These are phyloP conservation scores for Podosphaera xanthii DNA, from an alignment of 2,329 filamentous ascomycete genomes.

Conservation along the genomic window DNA sequence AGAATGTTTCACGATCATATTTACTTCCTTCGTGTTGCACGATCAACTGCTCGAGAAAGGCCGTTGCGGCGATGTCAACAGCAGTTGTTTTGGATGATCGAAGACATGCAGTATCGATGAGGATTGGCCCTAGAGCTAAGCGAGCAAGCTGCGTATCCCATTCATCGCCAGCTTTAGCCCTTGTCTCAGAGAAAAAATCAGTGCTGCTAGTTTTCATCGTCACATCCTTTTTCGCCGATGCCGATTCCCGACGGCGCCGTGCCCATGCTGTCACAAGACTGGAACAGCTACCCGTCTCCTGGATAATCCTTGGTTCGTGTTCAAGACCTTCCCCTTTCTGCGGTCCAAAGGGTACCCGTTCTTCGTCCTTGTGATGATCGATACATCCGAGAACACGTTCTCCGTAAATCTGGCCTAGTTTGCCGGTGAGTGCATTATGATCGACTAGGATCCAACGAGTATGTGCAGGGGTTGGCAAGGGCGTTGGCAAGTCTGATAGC, in stretches of 20 bases:
- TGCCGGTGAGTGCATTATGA: slow-evolving; percentile 50
- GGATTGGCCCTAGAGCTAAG: slow-evolving; percentile 44
- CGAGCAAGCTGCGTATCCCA: slow-evolving; percentile 37
- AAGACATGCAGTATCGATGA: slow-evolving; percentile 52
- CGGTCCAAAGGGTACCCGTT: slow-evolving; percentile 21
- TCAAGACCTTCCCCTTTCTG: slow-evolving; percentile 20
- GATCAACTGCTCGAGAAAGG: slow-evolving; percentile 30
- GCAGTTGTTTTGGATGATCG: slow-evolving; percentile 39
- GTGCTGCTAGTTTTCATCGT: neutral
- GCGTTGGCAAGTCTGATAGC: slow-evolving; percentile 29
- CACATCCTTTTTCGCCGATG: slow-evolving; percentile 1
- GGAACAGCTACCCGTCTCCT: slow-evolving; percentile 48
- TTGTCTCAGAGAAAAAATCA: neutral
- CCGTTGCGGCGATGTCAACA: slow-evolving; percentile 33
- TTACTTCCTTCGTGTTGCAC: slow-evolving; percentile 3
- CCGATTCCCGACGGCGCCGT: slow-evolving; percentile 26
- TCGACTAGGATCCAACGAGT: slow-evolving; percentile 57
- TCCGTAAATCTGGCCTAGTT: slow-evolving; percentile 29
- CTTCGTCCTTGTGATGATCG: slow-evolving; percentile 62
- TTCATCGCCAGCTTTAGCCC: slow-evolving; percentile 10
- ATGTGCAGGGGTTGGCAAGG: slow-evolving; percentile 22
- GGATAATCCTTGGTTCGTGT: slow-evolving; percentile 34
- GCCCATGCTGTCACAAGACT: slow-evolving; percentile 44
- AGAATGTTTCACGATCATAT: slow-evolving; percentile 34
- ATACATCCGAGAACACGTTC: slow-evolving; percentile 38